Evolutionary conservation across 1,284 basidiomycete genomes (phyloP).

Genomic region (Malassezia globosa): DNA sequence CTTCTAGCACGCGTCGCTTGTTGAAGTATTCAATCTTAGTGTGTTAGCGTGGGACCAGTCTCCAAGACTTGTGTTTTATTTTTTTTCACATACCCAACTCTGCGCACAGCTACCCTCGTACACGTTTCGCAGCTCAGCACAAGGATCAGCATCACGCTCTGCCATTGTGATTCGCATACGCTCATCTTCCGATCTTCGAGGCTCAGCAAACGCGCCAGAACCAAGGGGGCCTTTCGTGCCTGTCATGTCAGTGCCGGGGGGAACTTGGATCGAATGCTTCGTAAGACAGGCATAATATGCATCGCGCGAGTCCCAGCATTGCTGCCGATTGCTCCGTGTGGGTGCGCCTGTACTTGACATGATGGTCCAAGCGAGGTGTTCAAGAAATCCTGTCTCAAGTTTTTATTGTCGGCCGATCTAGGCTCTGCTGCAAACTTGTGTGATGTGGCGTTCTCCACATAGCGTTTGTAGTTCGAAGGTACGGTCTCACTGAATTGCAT

Average conservation of each 20-base stretch:
- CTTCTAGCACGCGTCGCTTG: conserved; percentile 41
- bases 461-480: background rate
- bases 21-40: conserved; percentile 44
- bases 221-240: conserved; percentile 32
- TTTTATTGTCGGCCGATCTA: too few relatives aligned
- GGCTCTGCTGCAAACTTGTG: background rate
- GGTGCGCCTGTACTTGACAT: conserved; percentile 21
- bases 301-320: conserved; percentile 41
- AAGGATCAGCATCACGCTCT: conserved; percentile 34
- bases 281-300: conserved; percentile 39
- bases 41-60: background rate
- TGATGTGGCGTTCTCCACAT: background rate
- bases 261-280: conserved; percentile 25
- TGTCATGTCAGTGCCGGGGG: conserved; percentile 42
- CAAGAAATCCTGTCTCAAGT: too few relatives aligned
- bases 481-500: too few relatives aligned
- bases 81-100: conserved; percentile 38
- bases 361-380: background rate
- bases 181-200: conserved; percentile 21
- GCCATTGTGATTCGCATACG: conserved; percentile 17
- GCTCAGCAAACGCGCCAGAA: conserved; percentile 25
- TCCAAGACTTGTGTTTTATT: too few relatives aligned
- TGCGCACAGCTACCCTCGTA: conserved; percentile 40
- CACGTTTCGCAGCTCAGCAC: conserved; percentile 21
- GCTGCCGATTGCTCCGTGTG: conserved; percentile 31